These are phyloP conservation scores for Mycena crocata DNA, from an alignment of 768 basidiomycete species.

Conservation along the genomic window DNA sequence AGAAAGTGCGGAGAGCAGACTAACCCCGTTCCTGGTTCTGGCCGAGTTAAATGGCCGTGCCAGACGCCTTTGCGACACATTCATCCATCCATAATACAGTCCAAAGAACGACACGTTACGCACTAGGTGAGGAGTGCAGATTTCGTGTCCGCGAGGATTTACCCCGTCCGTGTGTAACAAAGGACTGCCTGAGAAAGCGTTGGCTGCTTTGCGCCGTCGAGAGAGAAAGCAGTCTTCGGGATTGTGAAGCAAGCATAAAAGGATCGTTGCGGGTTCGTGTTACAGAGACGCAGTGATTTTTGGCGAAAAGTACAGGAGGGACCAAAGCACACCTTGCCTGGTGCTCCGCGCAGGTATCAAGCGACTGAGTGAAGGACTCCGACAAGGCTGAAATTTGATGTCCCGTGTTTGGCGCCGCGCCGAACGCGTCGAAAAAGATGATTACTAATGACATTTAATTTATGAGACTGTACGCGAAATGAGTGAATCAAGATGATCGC, in stretches of 20 bases:
- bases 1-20: constrained; percentile 24
- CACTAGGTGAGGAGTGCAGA: constrained; percentile 27
- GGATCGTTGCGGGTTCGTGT: not conserved
- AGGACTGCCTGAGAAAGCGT: constrained; percentile 5
- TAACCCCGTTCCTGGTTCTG: constrained; percentile 77
- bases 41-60: constrained; percentile 71
- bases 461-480: not conserved
- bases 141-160: constrained; percentile 19
- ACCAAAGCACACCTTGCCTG: no score
- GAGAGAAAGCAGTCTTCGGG: constrained; percentile 18
- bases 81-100: not conserved
- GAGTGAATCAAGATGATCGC: not conserved
- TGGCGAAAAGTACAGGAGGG: not conserved
- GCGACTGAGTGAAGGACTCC: not conserved
- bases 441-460: not conserved
- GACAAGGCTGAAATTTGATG: not conserved
- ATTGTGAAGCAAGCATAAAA: constrained; percentile 24
- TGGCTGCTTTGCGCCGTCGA: constrained; percentile 18
- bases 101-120: not conserved
- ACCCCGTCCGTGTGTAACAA: not conserved
- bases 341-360: no score
- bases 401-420: not conserved
- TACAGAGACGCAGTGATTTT: not conserved
- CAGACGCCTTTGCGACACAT: constrained; percentile 34
- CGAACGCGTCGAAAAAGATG: not conserved